These are phyloP conservation scores for Aspergillus tanneri DNA, from an alignment of 2,329 filamentous ascomycete genomes.

Conservation along the genomic window DNA sequence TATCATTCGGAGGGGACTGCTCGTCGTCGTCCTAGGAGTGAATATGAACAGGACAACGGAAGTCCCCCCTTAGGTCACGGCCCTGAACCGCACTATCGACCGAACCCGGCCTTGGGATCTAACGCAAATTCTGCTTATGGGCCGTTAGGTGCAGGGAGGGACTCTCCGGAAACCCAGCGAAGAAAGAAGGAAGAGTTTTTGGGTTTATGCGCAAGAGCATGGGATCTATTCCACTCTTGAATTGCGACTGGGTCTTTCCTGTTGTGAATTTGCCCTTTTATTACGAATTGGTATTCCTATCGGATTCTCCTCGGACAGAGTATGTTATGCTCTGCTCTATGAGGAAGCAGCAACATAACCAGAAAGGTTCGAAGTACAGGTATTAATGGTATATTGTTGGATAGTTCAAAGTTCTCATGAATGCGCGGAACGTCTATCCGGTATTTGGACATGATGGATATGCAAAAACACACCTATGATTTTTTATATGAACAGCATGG, in stretches of 20 bases:
- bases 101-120: constrained; percentile 35
- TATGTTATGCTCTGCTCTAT: neutral
- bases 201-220: constrained; percentile 79
- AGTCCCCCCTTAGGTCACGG: constrained; percentile 81
- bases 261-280: too few species aligned
- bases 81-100: constrained; percentile 50
- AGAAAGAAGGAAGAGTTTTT: constrained; percentile 94
- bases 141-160: constrained; percentile 76
- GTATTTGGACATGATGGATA: constrained; percentile 22
- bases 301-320: neutral
- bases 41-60: constrained; percentile 85
- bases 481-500: constrained; percentile 24
- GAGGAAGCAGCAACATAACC: neutral
- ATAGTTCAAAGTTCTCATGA: neutral
- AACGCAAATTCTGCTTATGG: constrained; percentile 50
- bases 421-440: neutral
- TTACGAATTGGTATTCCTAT: neutral
- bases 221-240: constrained; percentile 96
- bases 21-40: constrained; percentile 76
- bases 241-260: too few species aligned
- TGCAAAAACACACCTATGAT: constrained; percentile 16
- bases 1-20: constrained; percentile 33
- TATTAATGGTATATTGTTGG: neutral
- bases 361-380: neutral
- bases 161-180: constrained; percentile 77